A percentile compares a stretch with the other conserved stretches of the same genome.
Conservation (phyloP, 2,329 filamentous ascomycete species). For the Pyrenophora seminiperda region DNA sequence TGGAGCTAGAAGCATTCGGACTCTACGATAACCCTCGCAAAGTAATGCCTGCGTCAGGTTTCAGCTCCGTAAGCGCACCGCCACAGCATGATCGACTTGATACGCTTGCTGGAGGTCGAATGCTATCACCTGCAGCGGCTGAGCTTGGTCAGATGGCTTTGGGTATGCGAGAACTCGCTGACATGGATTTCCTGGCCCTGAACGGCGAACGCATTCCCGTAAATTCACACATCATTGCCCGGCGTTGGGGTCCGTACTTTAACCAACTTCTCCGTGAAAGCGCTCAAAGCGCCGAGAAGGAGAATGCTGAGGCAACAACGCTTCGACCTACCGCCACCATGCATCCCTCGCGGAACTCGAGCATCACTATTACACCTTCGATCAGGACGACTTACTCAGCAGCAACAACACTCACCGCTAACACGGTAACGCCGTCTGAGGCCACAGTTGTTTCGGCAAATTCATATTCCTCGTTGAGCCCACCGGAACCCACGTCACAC, state of each 20-base stretch:
- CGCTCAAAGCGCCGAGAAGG: constrained; percentile 63
- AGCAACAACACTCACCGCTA: constrained; percentile 51
- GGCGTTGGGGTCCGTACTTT: constrained; percentile 95
- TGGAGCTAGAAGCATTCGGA: constrained; percentile 95
- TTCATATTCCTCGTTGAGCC: constrained; percentile 52
- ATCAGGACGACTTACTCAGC: constrained; percentile 58
- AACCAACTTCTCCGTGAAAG: constrained; percentile 87
- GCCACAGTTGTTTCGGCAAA: constrained; percentile 49
- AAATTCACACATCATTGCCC: constrained; percentile 85
- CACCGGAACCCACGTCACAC: constrained; percentile 59
- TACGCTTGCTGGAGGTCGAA: constrained; percentile 73
- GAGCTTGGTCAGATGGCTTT: constrained; percentile 84
- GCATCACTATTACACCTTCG: constrained; percentile 79
- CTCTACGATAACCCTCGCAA: constrained; percentile 94
- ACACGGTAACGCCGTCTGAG: constrained; percentile 44
- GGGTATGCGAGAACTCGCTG: constrained; percentile 79
- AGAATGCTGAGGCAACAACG: constrained; percentile 70
- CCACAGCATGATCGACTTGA: constrained; percentile 59
- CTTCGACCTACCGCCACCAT: constrained; percentile 65
- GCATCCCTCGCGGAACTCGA: constrained; percentile 73
- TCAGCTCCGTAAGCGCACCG: constrained; percentile 79
- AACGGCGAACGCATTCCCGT: constrained; percentile 90
- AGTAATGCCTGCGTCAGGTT: constrained; percentile 76
- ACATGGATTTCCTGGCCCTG: constrained; percentile 96
- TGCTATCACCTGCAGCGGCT: constrained; percentile 76